Conservation (phyloP, 2,329 filamentous ascomycete species). For the Paecilomyces niveus region DNA sequence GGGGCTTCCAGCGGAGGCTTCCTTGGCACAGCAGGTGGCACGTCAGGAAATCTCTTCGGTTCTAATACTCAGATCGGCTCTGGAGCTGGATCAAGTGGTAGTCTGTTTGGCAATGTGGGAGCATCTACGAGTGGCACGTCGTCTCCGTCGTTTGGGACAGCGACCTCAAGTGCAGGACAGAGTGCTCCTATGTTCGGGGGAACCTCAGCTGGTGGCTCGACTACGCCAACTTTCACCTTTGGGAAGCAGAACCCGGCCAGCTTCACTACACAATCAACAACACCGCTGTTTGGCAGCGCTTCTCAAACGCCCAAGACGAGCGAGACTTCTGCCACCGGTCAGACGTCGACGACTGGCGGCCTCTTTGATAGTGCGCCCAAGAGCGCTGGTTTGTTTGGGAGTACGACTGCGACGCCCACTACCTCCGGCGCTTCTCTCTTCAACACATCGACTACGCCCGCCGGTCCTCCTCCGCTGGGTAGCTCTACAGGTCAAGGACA, state of each 20-base stretch:
- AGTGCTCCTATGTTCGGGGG: conserved; percentile 21
- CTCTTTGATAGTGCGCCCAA: conserved; percentile 26
- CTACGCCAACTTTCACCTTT: conserved; percentile 26
- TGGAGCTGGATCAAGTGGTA: conserved; percentile 19
- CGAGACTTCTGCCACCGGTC: conserved; percentile 25
- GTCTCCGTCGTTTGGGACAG: conserved; percentile 28
- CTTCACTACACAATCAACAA: conserved; percentile 15
- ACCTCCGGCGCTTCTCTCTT: conserved; percentile 30
- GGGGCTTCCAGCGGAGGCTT: conserved; percentile 25
- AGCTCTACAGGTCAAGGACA: conserved; percentile 21
- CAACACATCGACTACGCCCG: conserved; percentile 43
- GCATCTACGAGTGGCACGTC: conserved; percentile 24
- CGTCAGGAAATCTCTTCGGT: conserved; percentile 24
- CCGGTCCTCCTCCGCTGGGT: conserved; percentile 39
- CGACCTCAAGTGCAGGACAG: conserved; percentile 15
- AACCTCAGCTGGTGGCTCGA: conserved; percentile 13
- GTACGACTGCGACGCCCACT: conserved; percentile 31
- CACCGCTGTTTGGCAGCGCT: conserved; percentile 20
- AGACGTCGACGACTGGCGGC: conserved; percentile 18
- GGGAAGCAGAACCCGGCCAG: conserved; percentile 19
- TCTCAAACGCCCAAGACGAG: conserved; percentile 31
- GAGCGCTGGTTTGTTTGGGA: conserved; percentile 24
- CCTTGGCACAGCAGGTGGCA: conserved; percentile 27
- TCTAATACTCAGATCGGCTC: conserved; percentile 19
- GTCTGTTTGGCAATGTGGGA: conserved; percentile 37